phyloP scores from a whole-genome alignment of 768 basidiomycete species.

The Podaxis sp. region DNA sequence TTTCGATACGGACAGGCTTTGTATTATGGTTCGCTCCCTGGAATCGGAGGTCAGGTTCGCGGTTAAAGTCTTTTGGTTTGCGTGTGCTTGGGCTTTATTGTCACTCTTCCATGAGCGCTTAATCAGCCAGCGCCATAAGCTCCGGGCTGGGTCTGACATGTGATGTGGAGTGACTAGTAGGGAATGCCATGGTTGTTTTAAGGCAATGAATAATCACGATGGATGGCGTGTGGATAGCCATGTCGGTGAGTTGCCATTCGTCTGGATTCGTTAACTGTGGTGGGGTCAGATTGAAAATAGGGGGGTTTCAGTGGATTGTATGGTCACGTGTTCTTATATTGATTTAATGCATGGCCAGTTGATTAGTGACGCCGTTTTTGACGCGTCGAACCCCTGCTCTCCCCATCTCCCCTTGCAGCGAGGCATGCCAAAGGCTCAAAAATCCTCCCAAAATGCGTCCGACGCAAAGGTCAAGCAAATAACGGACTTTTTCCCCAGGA shows the following conservation, averaged over 20 bases:
- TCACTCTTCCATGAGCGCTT: no score
- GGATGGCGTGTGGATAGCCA: no score
- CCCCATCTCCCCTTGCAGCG: background rate
- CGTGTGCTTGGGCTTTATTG: no score
- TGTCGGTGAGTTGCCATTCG: no score
- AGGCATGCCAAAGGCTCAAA: constrained; percentile 13
- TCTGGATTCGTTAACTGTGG: background rate
- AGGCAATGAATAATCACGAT: no score
- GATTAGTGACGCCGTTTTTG: background rate
- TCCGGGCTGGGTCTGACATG: no score
- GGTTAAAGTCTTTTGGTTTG: no score
- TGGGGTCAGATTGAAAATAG: background rate
- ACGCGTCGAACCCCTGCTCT: constrained; percentile 1
- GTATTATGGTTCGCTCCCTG: background rate
- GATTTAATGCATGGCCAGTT: background rate
- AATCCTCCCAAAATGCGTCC: constrained; percentile 3
- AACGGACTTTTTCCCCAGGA: constrained; percentile 14
- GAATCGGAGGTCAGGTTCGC: no score
- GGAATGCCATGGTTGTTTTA: no score
- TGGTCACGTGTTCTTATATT: constrained; percentile 9
- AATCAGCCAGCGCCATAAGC: no score
- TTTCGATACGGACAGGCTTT: background rate
- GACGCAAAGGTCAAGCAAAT: constrained; percentile 12
- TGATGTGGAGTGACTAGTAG: no score
- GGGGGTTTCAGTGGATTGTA: background rate